phyloP scores from a whole-genome alignment of 768 basidiomycete genomes.

The Strobilomyces confusus region DNA sequence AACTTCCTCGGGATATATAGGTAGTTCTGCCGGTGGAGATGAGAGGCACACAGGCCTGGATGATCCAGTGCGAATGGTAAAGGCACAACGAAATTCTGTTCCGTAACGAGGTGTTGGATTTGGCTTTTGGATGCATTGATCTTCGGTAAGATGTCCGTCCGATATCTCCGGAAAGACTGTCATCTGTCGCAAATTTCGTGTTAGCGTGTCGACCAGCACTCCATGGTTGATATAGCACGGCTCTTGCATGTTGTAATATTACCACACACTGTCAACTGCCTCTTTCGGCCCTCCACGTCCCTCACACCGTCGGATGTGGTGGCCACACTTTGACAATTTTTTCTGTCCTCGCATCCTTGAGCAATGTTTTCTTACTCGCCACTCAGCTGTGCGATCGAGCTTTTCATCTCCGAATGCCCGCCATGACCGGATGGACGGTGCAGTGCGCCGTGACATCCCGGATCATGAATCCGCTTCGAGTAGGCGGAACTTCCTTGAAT shows the following conservation, averaged over 20 bases:
- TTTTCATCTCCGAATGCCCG: constrained; percentile 33
- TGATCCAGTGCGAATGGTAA: constrained; percentile 9
- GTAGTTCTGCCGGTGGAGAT: constrained; percentile 1
- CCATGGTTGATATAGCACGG: constrained; percentile 14
- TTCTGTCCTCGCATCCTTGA: constrained; percentile 2
- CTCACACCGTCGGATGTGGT: neutral
- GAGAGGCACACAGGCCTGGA: constrained; percentile 4
- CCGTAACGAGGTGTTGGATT: constrained; percentile 30
- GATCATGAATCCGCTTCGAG: constrained; percentile 23
- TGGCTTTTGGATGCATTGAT: constrained; percentile 32
- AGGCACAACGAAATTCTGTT: constrained; percentile 28
- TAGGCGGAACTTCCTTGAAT: constrained; percentile 4
- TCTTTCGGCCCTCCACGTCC: constrained; percentile 4
- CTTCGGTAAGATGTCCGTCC: constrained; percentile 30
- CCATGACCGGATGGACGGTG: constrained; percentile 25
- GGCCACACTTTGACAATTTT: constrained; percentile 4
- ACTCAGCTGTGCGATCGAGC: constrained; percentile 8
- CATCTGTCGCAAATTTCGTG: constrained; percentile 10
- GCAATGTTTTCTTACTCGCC: constrained; percentile 21
- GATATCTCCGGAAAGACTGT: constrained; percentile 28
- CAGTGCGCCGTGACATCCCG: constrained; percentile 24
- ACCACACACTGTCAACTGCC: constrained; percentile 12
- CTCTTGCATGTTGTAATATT: constrained; percentile 14
- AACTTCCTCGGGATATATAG: constrained; percentile 16
- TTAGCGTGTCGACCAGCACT: constrained; percentile 7